A percentile compares a stretch with the other conserved stretches of the same genome.
Conservation (phyloP, 257 asterid genomes). For the Anisodus acutangulus region DNA sequence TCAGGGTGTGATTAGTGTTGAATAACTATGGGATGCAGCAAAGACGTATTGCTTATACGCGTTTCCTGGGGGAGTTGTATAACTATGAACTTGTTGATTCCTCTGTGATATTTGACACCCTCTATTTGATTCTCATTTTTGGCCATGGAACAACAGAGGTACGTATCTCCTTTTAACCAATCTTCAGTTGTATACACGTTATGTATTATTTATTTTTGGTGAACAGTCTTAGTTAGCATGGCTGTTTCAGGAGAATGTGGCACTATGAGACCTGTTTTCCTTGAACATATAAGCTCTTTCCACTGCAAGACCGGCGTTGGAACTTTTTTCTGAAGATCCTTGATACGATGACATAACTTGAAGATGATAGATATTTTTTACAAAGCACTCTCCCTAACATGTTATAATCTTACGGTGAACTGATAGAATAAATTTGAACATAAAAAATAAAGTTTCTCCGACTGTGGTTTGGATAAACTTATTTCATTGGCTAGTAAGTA, state of each 20-base stretch:
- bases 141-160: constrained; percentile 97
- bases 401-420: neutral
- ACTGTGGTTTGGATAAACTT: neutral
- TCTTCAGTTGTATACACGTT: neutral
- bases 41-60: constrained; percentile 85
- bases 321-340: no score
- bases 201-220: neutral
- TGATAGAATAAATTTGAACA: constrained; percentile 3
- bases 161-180: constrained; percentile 35
- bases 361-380: no score
- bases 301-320: no score
- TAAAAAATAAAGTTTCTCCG: neutral
- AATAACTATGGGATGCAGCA: constrained; percentile 97
- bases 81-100: constrained; percentile 97
- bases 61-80: constrained; percentile 94
- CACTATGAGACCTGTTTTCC: neutral
- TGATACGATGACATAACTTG: no score
- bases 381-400: neutral
- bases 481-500: constrained; percentile 21
- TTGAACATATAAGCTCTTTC: neutral
- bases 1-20: constrained; percentile 83
- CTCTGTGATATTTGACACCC: constrained; percentile 91
- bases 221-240: neutral
- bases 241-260: constrained; percentile 20
- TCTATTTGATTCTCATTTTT: constrained; percentile 72